Evolutionary conservation across 139 green algal genomes (phyloP).

Genomic region (Volvox africanus): DNA sequence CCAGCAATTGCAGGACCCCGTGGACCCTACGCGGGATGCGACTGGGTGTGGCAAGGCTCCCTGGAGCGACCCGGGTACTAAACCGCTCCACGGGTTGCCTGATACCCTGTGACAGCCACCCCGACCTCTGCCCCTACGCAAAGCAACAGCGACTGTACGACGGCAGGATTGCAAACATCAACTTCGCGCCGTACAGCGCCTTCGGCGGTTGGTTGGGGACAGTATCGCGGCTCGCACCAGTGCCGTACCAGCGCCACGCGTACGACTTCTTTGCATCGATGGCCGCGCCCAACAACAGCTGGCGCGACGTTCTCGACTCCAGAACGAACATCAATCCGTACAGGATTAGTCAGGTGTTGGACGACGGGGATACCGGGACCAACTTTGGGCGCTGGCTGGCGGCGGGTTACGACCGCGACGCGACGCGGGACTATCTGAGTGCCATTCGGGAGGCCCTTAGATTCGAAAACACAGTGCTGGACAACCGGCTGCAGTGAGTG

Average conservation of each 20-base stretch:
- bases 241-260: neutral
- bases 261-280: slow-evolving; percentile 32
- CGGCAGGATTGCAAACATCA: slow-evolving; percentile 12
- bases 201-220: slow-evolving; percentile 40
- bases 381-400: neutral
- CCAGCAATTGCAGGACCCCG: neutral
- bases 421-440: neutral
- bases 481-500: slow-evolving; percentile 24
- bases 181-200: slow-evolving; percentile 41
- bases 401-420: neutral
- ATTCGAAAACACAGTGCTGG: neutral
- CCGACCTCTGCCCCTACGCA: neutral
- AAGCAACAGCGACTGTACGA: neutral
- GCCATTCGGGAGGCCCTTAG: neutral
- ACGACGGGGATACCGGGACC: neutral
- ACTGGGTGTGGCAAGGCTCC: slow-evolving; percentile 8
- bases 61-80: neutral
- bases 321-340: slow-evolving; percentile 14
- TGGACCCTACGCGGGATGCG: neutral
- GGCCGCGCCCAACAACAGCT: neutral
- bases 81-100: neutral
- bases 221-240: neutral
- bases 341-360: neutral
- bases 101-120: neutral
- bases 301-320: slow-evolving; percentile 21